Evolutionary conservation across 305 asterid species (phyloP).

Genomic region (Rubia peregrina): DNA sequence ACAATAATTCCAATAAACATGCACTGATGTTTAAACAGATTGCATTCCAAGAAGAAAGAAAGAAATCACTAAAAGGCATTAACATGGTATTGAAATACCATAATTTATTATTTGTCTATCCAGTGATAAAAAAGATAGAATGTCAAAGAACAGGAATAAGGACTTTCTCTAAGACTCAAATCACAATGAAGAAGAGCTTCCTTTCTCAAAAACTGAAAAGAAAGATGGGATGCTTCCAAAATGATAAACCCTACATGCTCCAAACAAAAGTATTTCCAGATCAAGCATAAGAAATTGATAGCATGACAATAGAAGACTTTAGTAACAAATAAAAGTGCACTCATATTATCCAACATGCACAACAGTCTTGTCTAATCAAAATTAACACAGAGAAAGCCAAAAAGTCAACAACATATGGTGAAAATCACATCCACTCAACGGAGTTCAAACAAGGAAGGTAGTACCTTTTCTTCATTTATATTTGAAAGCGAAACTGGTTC

Average conservation of each 20-base stretch:
- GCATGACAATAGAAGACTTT: not conserved
- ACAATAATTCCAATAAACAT: not conserved
- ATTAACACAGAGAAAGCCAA: not conserved
- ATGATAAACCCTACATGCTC: not conserved
- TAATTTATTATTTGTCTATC: not conserved
- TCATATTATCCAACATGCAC: not conserved
- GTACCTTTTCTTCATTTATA: constrained; percentile 51
- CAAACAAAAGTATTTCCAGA: not conserved
- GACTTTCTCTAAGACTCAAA: not conserved
- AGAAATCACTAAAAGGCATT: not conserved
- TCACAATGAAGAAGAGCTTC: not conserved
- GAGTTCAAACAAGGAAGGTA: not conserved
- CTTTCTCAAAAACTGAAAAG: not conserved
- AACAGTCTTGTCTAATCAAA: not conserved
- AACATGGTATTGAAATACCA: not conserved
- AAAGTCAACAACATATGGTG: too few relatives aligned
- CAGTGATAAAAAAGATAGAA: not conserved
- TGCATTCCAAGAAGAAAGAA: not conserved
- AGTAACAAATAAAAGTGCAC: not conserved
- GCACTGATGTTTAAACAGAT: not conserved
- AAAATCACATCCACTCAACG: not conserved
- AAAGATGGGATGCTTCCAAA: not conserved
- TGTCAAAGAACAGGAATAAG: not conserved
- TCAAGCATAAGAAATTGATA: not conserved
- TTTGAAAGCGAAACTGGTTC: constrained; percentile 75